Base-by-base conservation (phyloP, 2,329 filamentous ascomycete species). In the Penicillium brevicompactum region DNA sequence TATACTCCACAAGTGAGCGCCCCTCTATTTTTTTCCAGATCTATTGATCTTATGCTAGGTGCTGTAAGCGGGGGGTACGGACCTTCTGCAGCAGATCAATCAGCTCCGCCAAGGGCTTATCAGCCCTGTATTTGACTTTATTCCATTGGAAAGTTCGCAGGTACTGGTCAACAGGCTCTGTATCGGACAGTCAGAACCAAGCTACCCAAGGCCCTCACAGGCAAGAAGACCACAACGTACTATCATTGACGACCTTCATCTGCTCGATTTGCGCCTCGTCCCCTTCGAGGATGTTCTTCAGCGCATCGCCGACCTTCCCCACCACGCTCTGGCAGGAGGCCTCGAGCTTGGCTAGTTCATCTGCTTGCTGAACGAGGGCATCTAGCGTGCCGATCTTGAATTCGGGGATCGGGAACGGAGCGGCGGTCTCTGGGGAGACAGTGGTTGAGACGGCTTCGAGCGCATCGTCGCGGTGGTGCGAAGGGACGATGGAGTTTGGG, bases 321-420 rank as follows among this genome's bases (percentile, higher is more conserved):
- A 96, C 92, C 6, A 97, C 91, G 50, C 82, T 84, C 75, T 92
- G 86, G 73, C 92, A 96, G 34, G 84, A 83, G 34, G 82, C 75
- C 64, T 95, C 91, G 49, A 97, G 86, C 84, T 97, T 97, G 56
- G 87, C 84, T 51, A 99, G 81, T 70, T 97, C 94, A 70, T 99
- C 94, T 53, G 94, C 94, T 76, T 99, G 93, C 77, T 96, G 91
- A 43, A 99, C 92, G 55, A 99, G 82, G 38, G 90, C 91, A 78
- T 99, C 94, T 37, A 99, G 83, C 0, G 94, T 97, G 55, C 94
- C 94, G 73, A 99, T 96, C 81, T 97, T 99, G 84, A 99, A 97
- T 62, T 92, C 88, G 18, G 94, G 94, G 60, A 97, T 89, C 53
- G 84, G 79, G 71, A 97, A 97, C 2, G 87, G 86, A 49, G 86